Conservation (phyloP, 2,329 filamentous ascomycete species). For the Alternaria angustiovoidea region DNA sequence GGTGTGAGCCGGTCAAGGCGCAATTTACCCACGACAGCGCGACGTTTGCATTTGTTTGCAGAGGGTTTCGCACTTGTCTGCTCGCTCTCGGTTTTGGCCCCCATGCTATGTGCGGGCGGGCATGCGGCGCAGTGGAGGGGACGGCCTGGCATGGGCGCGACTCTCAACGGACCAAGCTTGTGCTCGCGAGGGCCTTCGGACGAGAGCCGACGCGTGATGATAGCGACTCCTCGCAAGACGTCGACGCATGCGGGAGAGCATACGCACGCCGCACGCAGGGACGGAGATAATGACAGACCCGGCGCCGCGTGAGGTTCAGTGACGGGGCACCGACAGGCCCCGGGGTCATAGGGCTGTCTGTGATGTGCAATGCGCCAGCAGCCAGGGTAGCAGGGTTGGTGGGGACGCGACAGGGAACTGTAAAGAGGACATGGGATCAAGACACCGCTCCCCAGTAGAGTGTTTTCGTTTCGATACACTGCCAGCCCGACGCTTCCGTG, state of each 20-base stretch:
- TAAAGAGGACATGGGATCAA: constrained; percentile 15
- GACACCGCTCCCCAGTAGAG: constrained; percentile 38
- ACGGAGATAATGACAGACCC: constrained; percentile 33
- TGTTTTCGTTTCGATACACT: constrained; percentile 28
- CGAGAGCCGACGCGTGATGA: constrained; percentile 16
- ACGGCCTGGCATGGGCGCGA: background rate
- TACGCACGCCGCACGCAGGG: constrained; percentile 20
- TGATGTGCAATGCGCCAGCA: constrained; percentile 20
- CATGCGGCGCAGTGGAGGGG: constrained; percentile 13
- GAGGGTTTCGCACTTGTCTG: background rate
- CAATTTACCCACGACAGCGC: constrained; percentile 17
- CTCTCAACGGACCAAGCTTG: background rate
- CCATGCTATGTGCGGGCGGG: constrained; percentile 17
- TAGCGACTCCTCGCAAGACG: background rate
- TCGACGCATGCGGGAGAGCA: constrained; percentile 5
- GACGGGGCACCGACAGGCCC: constrained; percentile 16
- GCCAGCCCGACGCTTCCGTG: constrained; percentile 33
- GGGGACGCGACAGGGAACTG: constrained; percentile 11
- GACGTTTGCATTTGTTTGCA: constrained; percentile 1
- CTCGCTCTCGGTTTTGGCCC: constrained; percentile 12
- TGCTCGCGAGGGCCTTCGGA: background rate
- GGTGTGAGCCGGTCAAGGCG: constrained; percentile 17
- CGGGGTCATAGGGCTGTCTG: constrained; percentile 38
- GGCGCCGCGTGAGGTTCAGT: constrained; percentile 19
- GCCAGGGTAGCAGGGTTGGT: constrained; percentile 22